These are phyloP conservation scores for Vinca minor DNA, from an alignment of 257 asterid genomes.

Conservation along the genomic window DNA sequence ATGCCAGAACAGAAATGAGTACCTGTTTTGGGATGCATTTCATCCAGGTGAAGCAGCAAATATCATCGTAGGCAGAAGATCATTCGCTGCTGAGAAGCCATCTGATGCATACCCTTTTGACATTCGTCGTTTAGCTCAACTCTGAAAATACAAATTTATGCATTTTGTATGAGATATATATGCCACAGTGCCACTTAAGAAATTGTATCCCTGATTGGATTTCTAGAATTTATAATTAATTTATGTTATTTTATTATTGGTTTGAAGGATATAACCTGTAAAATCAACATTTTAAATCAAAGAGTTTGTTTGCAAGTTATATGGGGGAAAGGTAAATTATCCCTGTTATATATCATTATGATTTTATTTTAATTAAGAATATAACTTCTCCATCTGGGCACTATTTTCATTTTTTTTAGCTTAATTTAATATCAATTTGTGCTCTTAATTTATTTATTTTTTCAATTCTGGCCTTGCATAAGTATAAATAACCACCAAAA, in stretches of 20 bases:
- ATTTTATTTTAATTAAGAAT: too few relatives aligned
- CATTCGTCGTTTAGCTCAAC: slow-evolving; percentile 67
- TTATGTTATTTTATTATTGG: not conserved
- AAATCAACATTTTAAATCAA: not conserved
- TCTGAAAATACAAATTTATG: slow-evolving; percentile 16
- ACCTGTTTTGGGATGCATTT: slow-evolving; percentile 87
- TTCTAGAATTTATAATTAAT: not conserved
- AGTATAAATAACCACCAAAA: too few relatives aligned
- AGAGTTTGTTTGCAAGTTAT: not conserved
- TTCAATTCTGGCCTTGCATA: too few relatives aligned
- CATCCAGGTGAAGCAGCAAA: slow-evolving; percentile 87
- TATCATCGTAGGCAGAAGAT: slow-evolving; percentile 58
- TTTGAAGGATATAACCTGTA: not conserved
- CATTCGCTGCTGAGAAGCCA: slow-evolving; percentile 55
- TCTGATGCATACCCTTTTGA: slow-evolving; percentile 76
- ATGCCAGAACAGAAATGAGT: slow-evolving; percentile 53
- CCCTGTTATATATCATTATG: not conserved
- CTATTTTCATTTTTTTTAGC: too few relatives aligned
- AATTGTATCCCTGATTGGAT: not conserved
- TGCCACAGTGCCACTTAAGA: not conserved
- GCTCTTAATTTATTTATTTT: too few relatives aligned
- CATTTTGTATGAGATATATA: not conserved
- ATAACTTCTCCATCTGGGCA: too few relatives aligned
- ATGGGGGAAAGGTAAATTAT: not conserved
- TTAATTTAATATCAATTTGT: too few relatives aligned